Base-by-base conservation (phyloP, 345 rosid genomes). In the Cochlearia excelsa region DNA sequence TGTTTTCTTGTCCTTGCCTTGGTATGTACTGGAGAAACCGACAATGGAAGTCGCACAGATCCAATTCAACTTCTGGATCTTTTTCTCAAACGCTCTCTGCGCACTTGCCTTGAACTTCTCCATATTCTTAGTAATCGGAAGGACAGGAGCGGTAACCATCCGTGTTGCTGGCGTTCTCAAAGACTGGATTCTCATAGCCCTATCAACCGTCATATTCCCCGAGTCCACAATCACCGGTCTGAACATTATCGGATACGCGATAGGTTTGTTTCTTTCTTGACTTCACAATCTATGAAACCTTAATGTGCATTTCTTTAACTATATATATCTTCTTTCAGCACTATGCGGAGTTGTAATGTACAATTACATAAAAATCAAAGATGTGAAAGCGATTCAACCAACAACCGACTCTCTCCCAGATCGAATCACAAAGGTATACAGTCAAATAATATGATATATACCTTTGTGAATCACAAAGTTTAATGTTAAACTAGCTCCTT, bases 101-200 rank as follows among this genome's bases (percentile, higher is more conserved):
- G 97, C 97, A 62, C 74, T 89, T 63, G 95, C 93, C 68, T 74
- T 93, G 72, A 86, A 93, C 81, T 81, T 86, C 80, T 85, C 97
- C 71, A 86, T 80, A 71, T 93, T 89, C 83, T 75, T 93, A 62
- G 97, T 93, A 26, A 89, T 89, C 43, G 97, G 95, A 31, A 82
- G 99, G 82, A 93, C 95, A 50, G 96, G 97, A 43, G 99, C 99
- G 0, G 91, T 93, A 41, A 89, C 97, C 55, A 76, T 89, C 51
- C 74, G 96, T 40, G 99, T 93, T 59, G 99, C 97, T 50, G 97
- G 99, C 11, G 97, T 88, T 66, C 77, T 93, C 33, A 93, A 89
- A 68, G 99, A 89, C 68, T 93, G 99, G 97, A 93, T 89, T 74
- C 76, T 93, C 59, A 88, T 88, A 61, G 98, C 96, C 52, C 98